Conservation (phyloP, 1,284 basidiomycete genomes). For the Inonotus obliquus region DNA sequence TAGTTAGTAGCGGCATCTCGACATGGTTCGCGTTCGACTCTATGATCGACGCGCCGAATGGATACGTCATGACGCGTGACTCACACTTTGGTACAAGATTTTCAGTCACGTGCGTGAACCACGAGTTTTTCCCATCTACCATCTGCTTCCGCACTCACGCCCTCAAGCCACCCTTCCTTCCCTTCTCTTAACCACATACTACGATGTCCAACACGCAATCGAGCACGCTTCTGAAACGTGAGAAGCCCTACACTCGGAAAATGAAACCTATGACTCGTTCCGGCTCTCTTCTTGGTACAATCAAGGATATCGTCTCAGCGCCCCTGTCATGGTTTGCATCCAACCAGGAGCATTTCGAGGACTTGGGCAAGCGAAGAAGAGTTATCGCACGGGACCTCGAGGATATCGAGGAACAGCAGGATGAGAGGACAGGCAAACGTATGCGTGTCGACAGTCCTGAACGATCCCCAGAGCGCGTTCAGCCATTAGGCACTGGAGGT, state of each 20-base stretch:
- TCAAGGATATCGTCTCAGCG: conserved; percentile 61
- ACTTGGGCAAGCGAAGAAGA: conserved; percentile 40
- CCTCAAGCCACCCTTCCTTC: conserved; percentile 7
- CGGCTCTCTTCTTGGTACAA: conserved; percentile 22
- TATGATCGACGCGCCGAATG: not conserved
- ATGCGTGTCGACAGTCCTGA: conserved; percentile 50
- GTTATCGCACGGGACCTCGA: conserved; percentile 38
- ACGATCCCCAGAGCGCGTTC: conserved; percentile 9
- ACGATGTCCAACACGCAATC: conserved; percentile 12
- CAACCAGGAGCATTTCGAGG: conserved; percentile 41
- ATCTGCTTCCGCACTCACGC: not conserved
- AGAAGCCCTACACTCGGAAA: conserved; percentile 6
- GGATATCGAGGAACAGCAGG: conserved; percentile 26
- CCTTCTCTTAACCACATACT: conserved; percentile 1
- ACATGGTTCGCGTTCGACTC: not conserved
- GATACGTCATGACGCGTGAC: not conserved
- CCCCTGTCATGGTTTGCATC: conserved; percentile 56
- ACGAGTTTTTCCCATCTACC: not conserved
- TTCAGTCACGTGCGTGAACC: not conserved
- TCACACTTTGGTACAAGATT: not conserved
- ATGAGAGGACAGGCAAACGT: conserved; percentile 38
- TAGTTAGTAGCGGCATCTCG: not conserved
- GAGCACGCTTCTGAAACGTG: not conserved
- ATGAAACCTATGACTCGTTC: conserved; percentile 7
- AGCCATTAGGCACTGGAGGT: conserved; percentile 34